Evolutionary conservation across 23 red algal genomes (phyloP), one percentile per base, ranked within the genome.

Genomic region (Pyropia yezoensis): DNA sequence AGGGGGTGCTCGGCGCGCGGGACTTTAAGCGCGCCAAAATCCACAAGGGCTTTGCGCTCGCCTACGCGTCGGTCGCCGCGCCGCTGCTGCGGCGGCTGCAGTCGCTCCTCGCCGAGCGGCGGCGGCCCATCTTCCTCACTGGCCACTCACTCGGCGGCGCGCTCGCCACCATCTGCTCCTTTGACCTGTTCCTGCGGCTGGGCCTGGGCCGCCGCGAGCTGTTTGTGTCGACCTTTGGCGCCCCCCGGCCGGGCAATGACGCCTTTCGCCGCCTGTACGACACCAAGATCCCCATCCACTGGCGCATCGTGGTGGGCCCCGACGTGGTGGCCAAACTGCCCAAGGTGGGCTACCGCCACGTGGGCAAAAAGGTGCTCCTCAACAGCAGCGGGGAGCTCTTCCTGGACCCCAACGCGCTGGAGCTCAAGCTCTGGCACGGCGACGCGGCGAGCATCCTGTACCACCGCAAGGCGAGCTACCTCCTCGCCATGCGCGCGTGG

Each of bases 361-460:
- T 71, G 27, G 83, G 83, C 13, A 88, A 88, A 54, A 88, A 88
- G 67, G 72, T 88, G 34, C 74, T 88, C 62, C 33, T 88, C 6
- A 88, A 68, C 34, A 88, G 68, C 15, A 61, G 59, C 22, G 83
- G 83, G 29, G 83, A 88, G 29, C 39, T 88, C n/a, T 88, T 88
- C 28, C 67, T 88, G 30, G 72, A 78, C 28, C 83, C 83, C 5
- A 88, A 77, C 47, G 74, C 83, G 18, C 59, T 88, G 51, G 83
- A 88, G 54, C 83, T 88, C 20, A 77, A 73, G 54, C 59, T 88
- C 49, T 77, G 83, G 83, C 62, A 69, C 65, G 83, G 83, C 27
- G 83, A 88, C 51, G 60, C 63, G 17, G 30, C 72, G 52, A 73
- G 71, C 17, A 59, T 88, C 54, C 63, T 88, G 17, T 76, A 78